Evolutionary conservation across 169 alveolate genomes (phyloP).

Genomic region (Eimeria acervulina): DNA sequence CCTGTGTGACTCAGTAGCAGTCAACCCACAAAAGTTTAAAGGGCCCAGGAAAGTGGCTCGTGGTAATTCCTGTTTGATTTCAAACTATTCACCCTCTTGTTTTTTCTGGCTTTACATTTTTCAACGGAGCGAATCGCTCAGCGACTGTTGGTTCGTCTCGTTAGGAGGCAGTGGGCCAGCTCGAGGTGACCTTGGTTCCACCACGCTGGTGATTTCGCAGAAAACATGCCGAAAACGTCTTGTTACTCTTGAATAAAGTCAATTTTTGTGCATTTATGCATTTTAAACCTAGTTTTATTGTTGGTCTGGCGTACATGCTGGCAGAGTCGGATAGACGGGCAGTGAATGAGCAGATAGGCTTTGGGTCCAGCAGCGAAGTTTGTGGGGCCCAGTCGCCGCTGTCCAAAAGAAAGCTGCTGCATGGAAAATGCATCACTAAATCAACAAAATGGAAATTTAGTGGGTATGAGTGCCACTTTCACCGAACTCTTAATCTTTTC

Average conservation of each 20-base stretch:
- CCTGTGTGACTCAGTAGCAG: too few relatives aligned
- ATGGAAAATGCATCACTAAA: neutral
- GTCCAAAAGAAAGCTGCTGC: neutral
- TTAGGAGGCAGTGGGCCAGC: neutral
- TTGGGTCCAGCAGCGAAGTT: slow-evolving; percentile 15
- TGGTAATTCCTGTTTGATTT: neutral
- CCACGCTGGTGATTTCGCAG: neutral
- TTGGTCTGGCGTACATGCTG: neutral
- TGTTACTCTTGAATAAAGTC: neutral
- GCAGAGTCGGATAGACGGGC: slow-evolving; percentile 11
- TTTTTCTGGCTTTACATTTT: neutral
- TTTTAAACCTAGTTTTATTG: neutral
- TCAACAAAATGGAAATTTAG: neutral
- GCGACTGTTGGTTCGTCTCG: neutral
- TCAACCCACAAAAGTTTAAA: too few relatives aligned
- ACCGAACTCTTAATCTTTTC: neutral
- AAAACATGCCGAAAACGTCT: neutral
- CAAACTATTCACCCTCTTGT: neutral
- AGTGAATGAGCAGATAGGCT: slow-evolving; percentile 9
- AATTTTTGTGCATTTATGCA: neutral
- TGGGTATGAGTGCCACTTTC: neutral
- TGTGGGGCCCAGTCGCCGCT: slow-evolving; percentile 39
- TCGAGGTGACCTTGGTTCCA: neutral
- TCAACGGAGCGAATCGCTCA: neutral
- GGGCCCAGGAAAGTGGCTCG: too few relatives aligned